phyloP scores from a whole-genome alignment of 331 rosid species.

The Rosa hybrid region DNA sequence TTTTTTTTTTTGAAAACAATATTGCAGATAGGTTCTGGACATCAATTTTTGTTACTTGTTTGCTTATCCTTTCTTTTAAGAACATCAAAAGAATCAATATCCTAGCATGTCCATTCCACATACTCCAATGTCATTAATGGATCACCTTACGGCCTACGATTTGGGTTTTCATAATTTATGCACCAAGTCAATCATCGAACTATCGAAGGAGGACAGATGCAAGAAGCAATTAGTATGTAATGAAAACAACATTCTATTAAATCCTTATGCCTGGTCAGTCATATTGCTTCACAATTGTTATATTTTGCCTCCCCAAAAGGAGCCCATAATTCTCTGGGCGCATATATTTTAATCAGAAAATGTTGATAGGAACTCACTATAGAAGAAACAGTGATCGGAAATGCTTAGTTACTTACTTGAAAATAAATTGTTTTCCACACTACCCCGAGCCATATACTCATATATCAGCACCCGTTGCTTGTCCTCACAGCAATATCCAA shows the following conservation, averaged over 20 bases:
- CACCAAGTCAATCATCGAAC: background rate
- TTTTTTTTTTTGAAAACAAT: too few relatives aligned
- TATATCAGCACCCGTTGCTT: constrained; percentile 85
- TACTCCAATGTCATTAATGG: background rate
- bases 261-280: constrained; percentile 7
- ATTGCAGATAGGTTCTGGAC: too few relatives aligned
- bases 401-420: constrained; percentile 60
- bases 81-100: background rate
- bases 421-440: constrained; percentile 91
- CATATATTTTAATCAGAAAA: background rate
- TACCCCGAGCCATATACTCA: constrained; percentile 91
- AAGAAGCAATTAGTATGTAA: background rate
- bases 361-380: background rate
- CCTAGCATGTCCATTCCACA: constrained; percentile 2
- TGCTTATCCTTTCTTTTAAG: background rate
- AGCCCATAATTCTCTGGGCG: background rate
- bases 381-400: constrained; percentile 17
- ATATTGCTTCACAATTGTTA: background rate
- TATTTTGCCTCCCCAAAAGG: background rate
- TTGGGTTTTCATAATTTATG: background rate
- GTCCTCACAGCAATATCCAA: constrained; percentile 98
- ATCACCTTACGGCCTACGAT: background rate
- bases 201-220: background rate
- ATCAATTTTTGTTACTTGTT: background rate
- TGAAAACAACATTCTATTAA: background rate